Base-by-base conservation (phyloP, 148 eudicot species). In the Chenopodium quinoa region DNA sequence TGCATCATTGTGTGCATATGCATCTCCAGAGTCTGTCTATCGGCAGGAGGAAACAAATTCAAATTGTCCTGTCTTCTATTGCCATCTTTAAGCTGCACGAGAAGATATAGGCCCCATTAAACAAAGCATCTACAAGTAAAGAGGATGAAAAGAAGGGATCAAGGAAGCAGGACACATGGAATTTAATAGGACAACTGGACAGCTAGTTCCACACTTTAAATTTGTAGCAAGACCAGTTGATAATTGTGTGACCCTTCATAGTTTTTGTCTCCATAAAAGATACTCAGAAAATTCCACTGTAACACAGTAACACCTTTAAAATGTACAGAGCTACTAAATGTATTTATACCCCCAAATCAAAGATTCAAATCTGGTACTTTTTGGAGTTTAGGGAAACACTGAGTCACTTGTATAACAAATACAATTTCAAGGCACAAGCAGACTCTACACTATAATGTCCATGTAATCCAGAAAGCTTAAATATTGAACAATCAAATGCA, bases 1-100 rank as follows among this genome's bases (percentile, higher is more conserved):
- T 96, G 99, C 97, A 96, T 88, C 97, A 96, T 96, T 37, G 98
- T 96, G 75, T 87, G 94, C 87, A 93, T 83, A 82, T 96, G 99
- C 90, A 93, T 86, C 84, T 96, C 95, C 81, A 89, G 87, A 68
- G 99, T 95, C 86, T 89, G 97, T 32, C 89, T 89, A 80, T 95
- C 97, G 66, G 94, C 94, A 60, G 97, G 99, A 25, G 99, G 99
- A 83, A 95, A 95, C 84, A 95, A 84, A 78, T 92, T 78, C 76
- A 93, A 76, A 76, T 90, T 91, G 46, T 87, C 91, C 78, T 87
- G 93, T 82, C 88, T 92, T 74, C 86, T 83, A 82, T 79, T 89
- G 69, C 85, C 92, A 75, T 93, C 90, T 62, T 89, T 93, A 65
- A 94, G 91, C 97, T 94, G 98, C 82, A 92, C 78, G 52, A 83